A percentile compares a stretch with the other conserved stretches of the same genome.
Evolutionary conservation across 306 rosid species (phyloP).

Genomic region (Corylus avellana): DNA sequence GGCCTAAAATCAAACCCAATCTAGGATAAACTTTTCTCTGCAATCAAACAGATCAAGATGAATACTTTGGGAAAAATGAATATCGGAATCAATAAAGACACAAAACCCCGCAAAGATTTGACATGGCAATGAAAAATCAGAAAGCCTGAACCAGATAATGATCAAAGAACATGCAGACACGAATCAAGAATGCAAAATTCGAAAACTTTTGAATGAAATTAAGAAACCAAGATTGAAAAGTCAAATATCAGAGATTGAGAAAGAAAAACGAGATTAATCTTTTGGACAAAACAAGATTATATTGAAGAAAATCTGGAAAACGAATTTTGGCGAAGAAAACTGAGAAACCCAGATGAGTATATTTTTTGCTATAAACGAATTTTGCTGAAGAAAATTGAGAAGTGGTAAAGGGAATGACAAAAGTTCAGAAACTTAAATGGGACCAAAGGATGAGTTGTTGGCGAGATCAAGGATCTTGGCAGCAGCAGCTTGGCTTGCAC

Average conservation of each 20-base stretch:
- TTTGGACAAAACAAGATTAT: background rate
- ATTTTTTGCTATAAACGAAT: background rate
- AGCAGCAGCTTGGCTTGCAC: too few species aligned
- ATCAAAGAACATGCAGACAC: background rate
- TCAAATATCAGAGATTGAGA: conserved; percentile 15
- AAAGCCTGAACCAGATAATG: background rate
- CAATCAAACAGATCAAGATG: conserved; percentile 25
- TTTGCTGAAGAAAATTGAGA: background rate
- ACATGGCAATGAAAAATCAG: background rate
- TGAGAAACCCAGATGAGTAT: background rate
- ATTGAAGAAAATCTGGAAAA: background rate
- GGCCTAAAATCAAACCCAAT: conserved; percentile 14
- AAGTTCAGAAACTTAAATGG: conserved; percentile 14
- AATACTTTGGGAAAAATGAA: background rate
- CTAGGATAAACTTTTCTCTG: conserved; percentile 8
- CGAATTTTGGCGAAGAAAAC: background rate
- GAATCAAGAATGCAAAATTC: background rate
- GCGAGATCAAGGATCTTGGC: too few species aligned
- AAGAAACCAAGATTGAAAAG: conserved; percentile 25
- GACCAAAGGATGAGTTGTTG: too few species aligned
- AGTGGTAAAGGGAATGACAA: background rate
- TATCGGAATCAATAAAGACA: conserved; percentile 2
- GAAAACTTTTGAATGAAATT: background rate
- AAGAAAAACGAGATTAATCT: conserved; percentile 18
- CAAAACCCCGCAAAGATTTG: background rate